Evolutionary conservation across 139 green algal species (phyloP).

Genomic region (Tetraselmis striata): DNA sequence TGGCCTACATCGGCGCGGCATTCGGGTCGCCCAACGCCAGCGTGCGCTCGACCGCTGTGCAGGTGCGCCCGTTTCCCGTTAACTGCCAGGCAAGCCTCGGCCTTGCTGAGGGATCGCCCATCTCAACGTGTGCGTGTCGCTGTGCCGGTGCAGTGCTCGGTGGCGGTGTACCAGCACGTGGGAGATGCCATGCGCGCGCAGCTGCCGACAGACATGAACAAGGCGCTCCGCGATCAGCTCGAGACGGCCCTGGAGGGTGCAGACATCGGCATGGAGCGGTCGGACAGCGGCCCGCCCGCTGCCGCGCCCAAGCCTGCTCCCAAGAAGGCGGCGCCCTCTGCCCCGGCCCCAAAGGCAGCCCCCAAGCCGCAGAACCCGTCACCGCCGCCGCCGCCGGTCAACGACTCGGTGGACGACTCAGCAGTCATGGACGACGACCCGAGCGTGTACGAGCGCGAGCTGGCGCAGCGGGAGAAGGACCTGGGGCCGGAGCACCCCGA

Average conservation of each 20-base stretch:
- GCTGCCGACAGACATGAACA: constrained; percentile 70
- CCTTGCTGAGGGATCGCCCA: too few species aligned
- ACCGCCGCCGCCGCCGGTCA: background rate
- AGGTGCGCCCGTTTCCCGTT: too few species aligned
- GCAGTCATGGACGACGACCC: background rate
- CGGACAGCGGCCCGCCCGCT: background rate
- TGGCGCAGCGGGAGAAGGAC: constrained; percentile 9
- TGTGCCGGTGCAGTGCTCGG: background rate
- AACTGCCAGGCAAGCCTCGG: too few species aligned
- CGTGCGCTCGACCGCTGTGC: constrained; percentile 45
- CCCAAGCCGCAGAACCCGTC: background rate
- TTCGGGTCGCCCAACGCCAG: constrained; percentile 61
- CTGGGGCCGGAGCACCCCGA: constrained; percentile 50
- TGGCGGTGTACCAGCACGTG: constrained; percentile 26
- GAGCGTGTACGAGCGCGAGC: background rate
- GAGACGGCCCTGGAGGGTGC: constrained; percentile 42
- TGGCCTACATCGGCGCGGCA: constrained; percentile 61
- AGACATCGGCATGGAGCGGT: background rate
- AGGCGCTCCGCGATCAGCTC: constrained; percentile 73
- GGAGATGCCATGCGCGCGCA: constrained; percentile 44
- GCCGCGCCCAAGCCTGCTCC: background rate
- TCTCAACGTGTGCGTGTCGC: too few species aligned
- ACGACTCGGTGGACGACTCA: background rate
- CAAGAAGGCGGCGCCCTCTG: background rate
- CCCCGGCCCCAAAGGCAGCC: background rate